Conservation (phyloP, 345 rosid genomes). For the Populus simonii region DNA sequence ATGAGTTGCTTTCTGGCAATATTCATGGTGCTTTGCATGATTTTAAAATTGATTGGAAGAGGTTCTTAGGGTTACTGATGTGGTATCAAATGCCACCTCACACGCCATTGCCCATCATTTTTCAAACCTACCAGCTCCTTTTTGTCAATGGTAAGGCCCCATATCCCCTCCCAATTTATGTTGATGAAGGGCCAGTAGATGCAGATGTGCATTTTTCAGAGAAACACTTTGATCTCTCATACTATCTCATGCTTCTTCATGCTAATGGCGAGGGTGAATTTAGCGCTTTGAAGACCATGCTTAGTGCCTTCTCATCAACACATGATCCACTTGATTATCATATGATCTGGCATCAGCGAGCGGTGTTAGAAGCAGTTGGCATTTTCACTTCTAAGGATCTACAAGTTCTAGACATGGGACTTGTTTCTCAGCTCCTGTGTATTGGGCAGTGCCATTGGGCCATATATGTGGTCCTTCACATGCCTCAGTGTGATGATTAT, state of each 20-base stretch:
- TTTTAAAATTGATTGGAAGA: constrained; percentile 84
- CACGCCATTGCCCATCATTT: constrained; percentile 58
- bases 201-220: constrained; percentile 33
- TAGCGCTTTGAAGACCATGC: constrained; percentile 70
- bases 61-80: constrained; percentile 91
- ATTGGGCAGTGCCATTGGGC: constrained; percentile 93
- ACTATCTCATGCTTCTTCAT: constrained; percentile 95
- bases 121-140: constrained; percentile 66
- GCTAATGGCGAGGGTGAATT: constrained; percentile 56
- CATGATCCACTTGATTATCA: constrained; percentile 95
- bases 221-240: constrained; percentile 70
- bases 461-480: constrained; percentile 84
- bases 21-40: constrained; percentile 60
- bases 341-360: constrained; percentile 97
- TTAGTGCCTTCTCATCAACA: constrained; percentile 85
- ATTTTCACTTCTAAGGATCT: constrained; percentile 76
- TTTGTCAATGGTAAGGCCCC: constrained; percentile 74
- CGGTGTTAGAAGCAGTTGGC: constrained; percentile 72
- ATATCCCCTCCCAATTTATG: constrained; percentile 69
- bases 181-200: constrained; percentile 81
- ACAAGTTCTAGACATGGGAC: constrained; percentile 88
- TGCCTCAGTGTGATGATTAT: constrained; percentile 64
- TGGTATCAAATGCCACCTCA: constrained; percentile 81
- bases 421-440: constrained; percentile 78
- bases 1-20: constrained; percentile 90